Conservation (phyloP, 2,329 filamentous ascomycete genomes). For the Talaromyces sp. region DNA sequence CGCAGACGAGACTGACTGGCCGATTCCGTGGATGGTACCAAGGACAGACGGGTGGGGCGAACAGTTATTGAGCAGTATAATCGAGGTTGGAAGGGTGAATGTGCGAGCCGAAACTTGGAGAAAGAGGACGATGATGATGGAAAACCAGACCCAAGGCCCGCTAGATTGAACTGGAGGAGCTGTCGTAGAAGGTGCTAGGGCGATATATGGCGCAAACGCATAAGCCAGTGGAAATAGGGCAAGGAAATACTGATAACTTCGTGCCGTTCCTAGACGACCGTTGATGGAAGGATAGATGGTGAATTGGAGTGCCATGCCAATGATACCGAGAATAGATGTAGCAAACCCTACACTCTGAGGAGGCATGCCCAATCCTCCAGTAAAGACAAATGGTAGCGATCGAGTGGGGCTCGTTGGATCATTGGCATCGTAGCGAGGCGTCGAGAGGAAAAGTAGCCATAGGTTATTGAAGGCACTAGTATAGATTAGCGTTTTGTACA, state of each 20-base stretch:
- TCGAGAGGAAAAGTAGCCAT: conserved; percentile 74
- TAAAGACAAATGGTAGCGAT: conserved; percentile 54
- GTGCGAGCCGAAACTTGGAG: conserved; percentile 70
- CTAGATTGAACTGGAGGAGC: conserved; percentile 32
- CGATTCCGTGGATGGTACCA: conserved; percentile 57
- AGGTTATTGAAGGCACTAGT: conserved; percentile 69
- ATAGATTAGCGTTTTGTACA: background rate
- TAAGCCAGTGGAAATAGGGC: conserved; percentile 69
- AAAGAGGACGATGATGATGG: conserved; percentile 60
- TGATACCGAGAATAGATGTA: conserved; percentile 68
- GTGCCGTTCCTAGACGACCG: conserved; percentile 61
- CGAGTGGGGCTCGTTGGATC: conserved; percentile 39
- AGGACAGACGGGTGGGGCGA: conserved; percentile 57
- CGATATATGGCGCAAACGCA: conserved; percentile 65
- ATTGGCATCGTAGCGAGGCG: conserved; percentile 52
- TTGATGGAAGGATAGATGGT: conserved; percentile 67
- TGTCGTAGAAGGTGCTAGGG: conserved; percentile 58
- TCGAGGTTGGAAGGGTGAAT: conserved; percentile 58
- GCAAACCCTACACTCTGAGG: conserved; percentile 67
- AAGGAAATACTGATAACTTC: conserved; percentile 63
- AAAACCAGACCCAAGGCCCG: conserved; percentile 56
- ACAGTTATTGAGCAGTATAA: conserved; percentile 58
- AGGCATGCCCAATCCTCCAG: conserved; percentile 67
- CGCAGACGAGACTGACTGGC: conserved; percentile 52
- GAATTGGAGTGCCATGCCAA: conserved; percentile 69